Evolutionary conservation across 192 early-diverging fungal genomes (phyloP).

Genomic region (Rhizophagus clarus): DNA sequence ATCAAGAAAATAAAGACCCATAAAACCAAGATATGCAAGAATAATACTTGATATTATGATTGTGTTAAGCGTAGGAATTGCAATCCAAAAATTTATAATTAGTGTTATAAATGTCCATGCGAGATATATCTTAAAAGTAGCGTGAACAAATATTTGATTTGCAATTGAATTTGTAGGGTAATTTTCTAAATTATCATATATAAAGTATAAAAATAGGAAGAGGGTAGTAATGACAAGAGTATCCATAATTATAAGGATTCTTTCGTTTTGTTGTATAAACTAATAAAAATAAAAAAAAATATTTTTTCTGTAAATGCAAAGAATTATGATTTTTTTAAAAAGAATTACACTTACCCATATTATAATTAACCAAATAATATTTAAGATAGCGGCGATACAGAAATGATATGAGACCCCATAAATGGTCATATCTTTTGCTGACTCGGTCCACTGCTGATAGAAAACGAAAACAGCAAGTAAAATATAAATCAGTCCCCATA

Average conservation of each 20-base stretch:
- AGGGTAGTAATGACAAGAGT: too few species aligned
- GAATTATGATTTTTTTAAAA: not conserved
- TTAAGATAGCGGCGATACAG: not conserved
- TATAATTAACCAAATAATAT: not conserved
- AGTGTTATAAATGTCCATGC: not conserved
- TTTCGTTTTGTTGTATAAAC: too few species aligned
- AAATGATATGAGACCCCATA: not conserved
- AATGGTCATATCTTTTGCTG: not conserved
- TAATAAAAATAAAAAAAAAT: not conserved
- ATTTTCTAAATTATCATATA: too few species aligned
- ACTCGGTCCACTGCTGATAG: not conserved
- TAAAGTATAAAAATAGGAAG: too few species aligned
- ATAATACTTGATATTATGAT: not conserved
- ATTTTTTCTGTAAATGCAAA: not conserved
- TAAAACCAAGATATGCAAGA: not conserved
- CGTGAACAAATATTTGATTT: not conserved
- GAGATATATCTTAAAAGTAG: not conserved
- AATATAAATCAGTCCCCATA: not conserved
- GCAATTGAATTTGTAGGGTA: not conserved
- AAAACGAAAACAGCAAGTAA: not conserved
- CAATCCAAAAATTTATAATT: not conserved
- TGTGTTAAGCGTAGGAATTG: not conserved
- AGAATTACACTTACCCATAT: not conserved
- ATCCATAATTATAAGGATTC: too few species aligned
- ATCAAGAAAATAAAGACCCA: not conserved